Evolutionary conservation across 2,329 filamentous ascomycete species (phyloP).

Genomic region (Amesomyces nigricolor): DNA sequence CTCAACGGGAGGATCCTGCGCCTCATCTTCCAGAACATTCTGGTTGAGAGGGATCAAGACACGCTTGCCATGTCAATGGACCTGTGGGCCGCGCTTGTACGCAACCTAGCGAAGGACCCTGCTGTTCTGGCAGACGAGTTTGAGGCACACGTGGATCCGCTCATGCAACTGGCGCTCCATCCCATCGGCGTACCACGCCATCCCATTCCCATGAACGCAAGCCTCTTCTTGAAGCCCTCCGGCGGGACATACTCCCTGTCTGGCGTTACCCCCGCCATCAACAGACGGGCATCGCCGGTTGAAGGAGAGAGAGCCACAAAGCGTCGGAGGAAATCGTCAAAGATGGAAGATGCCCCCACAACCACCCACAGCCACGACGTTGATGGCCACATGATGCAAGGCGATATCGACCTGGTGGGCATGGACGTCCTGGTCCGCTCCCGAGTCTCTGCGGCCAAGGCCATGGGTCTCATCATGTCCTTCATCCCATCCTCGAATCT

Average conservation of each 20-base stretch:
- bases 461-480: constrained; percentile 79
- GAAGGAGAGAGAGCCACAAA: constrained; percentile 62
- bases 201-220: constrained; percentile 85
- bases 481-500: constrained; percentile 60
- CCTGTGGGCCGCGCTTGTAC: constrained; percentile 76
- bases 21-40: constrained; percentile 87
- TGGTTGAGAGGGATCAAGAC: constrained; percentile 83
- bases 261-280: constrained; percentile 36
- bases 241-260: constrained; percentile 69
- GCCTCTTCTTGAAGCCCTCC: constrained; percentile 88
- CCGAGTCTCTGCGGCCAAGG: constrained; percentile 78
- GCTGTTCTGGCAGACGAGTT: constrained; percentile 68
- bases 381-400: constrained; percentile 95
- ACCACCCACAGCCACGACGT: constrained; percentile 81
- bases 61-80: constrained; percentile 79
- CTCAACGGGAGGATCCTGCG: constrained; percentile 83
- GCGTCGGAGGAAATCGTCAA: constrained; percentile 78
- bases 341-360: constrained; percentile 62
- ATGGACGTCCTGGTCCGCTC: constrained; percentile 83
- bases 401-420: constrained; percentile 91
- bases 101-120: constrained; percentile 58
- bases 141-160: constrained; percentile 65
- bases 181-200: constrained; percentile 89
- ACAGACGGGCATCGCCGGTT: constrained; percentile 47
- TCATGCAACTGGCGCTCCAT: constrained; percentile 79